Evolutionary conservation across 2,329 filamentous ascomycete species (phyloP), one percentile per base, ranked within the genome.

Genomic region (Pseudocercospora cruenta): DNA sequence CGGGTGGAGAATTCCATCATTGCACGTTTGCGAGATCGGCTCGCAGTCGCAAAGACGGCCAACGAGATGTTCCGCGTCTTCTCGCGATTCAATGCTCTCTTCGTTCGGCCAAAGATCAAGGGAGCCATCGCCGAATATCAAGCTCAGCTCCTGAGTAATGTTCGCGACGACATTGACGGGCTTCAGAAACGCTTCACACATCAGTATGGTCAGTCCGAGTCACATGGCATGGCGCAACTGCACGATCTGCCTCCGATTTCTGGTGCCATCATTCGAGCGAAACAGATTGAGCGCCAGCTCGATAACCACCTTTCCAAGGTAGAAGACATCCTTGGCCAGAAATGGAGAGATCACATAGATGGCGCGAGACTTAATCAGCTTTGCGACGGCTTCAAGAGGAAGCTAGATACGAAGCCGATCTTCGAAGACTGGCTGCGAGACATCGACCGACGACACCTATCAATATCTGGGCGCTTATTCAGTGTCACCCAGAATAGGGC

Each of bases 61-160:
- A 98, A 96, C 77, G 96, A 99, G 80, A 99, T 99, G 95, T 99
- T 99, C 79, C 91, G 96, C 62, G 95, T 99, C 68, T 99, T 99
- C 79, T 98, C 95, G 61, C 98, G 98, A 78, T 99, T 99, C 86
- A 99, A 99, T 77, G 95, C 95, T 1, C 89, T 99, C 31, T 96
- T 99, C 73, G 94, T 99, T 64, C 89, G 95, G 66, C 95, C 95
- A n/a, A 99, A 99, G 85, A 98, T 99, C 81, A 90, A 95, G 71
- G 94, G 96, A 71, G 96, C 95, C 63, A 99, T 99, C 75, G 92
- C 93, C 51, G 94, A 99, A 81, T 99, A 99, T 78, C 95, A 99
- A 79, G 95, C 94, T 4, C 94, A 97, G 79, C 88, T 99, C 36
- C 97, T 99, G 78, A 94, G 97, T 74, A 97, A 96, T 73, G 95